Base-by-base conservation (phyloP, 2,329 filamentous ascomycete species). In the Chaetomium sp. region DNA sequence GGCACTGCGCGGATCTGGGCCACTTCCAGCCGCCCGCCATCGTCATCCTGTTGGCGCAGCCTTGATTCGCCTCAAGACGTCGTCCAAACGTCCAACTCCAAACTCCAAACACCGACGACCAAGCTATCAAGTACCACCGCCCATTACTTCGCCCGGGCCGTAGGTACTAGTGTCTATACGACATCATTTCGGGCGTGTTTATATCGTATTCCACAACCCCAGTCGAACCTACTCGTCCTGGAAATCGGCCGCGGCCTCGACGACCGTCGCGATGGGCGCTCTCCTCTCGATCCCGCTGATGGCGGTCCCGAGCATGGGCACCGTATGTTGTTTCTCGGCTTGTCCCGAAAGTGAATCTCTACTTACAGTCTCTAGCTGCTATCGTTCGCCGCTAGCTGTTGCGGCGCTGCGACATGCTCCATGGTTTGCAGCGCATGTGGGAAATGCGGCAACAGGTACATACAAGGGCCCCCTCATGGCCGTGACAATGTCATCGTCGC, bases 381-480 rank as follows among this genome's bases (percentile, higher is more conserved):
- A 63, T 90, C 88, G 44, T 85, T 91, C 64, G 87, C 78, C 60
- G 90, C 88, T 61, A 96, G 91, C 67, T 99, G 94, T 75, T 99
- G 94, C 71, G 94, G 94, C 69, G 94, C 94, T 34, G 91, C 94
- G 46, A 96, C 94, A 52, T 97, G 92, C 74, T 95, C 91, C 65
- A 92, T 94, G 70, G 87, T 97, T 49, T 97, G 91, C 76, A 94
- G 88, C 70, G 89, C 91, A 10, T 99, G 92, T 70, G 92, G 94
- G 52, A 97, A 96, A 71, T 97, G 92, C 73, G 89, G 91, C 65
- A 97, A 96, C 78, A 95, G 89, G 88, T 91, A 44, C 40, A 47
- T 57, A 40, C 57, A 52, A 41, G 19, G 19, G 19, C 19, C 19
- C 19, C 19, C 19, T 27, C 19, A 27, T 27, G 19, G 19, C 19